phyloP scores from a whole-genome alignment of 2,329 filamentous ascomycete species.

The Aquanectria penicillioides region DNA sequence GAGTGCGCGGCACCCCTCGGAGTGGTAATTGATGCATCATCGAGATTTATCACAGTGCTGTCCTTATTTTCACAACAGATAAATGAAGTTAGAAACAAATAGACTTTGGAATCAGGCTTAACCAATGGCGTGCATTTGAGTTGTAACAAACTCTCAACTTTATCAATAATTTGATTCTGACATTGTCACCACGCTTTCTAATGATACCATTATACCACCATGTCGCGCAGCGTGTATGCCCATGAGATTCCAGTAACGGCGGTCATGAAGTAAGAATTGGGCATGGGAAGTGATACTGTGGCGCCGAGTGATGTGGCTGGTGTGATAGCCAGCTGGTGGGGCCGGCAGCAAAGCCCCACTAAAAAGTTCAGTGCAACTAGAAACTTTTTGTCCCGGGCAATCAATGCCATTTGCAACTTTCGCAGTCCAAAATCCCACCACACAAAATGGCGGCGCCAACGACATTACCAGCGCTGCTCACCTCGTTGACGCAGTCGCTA shows the following conservation, averaged over 20 bases:
- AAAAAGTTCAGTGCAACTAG: conserved; percentile 42
- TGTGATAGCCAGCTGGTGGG: not conserved
- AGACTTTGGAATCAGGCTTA: too few relatives aligned
- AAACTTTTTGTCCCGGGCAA: conserved; percentile 39
- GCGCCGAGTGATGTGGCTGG: not conserved
- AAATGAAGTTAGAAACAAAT: not conserved
- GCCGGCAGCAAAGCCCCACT: conserved; percentile 35
- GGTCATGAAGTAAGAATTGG: not conserved
- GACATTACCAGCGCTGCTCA: conserved; percentile 60
- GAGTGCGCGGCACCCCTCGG: not conserved
- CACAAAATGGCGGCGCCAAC: conserved; percentile 59
- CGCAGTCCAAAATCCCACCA: conserved; percentile 34
- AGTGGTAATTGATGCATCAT: not conserved
- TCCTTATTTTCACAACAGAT: not conserved
- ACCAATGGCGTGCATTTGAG: too few relatives aligned
- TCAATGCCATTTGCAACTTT: conserved; percentile 13
- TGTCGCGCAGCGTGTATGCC: too few relatives aligned
- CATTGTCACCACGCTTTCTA: too few relatives aligned
- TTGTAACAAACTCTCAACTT: too few relatives aligned
- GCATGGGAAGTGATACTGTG: not conserved
- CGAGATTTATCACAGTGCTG: not conserved
- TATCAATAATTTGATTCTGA: too few relatives aligned
- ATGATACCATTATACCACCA: too few relatives aligned
- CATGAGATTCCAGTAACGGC: too few relatives aligned
- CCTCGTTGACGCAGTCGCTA: conserved; percentile 67